phyloP scores from a whole-genome alignment of 1,139 yeast species.

The Yarrowia galli region DNA sequence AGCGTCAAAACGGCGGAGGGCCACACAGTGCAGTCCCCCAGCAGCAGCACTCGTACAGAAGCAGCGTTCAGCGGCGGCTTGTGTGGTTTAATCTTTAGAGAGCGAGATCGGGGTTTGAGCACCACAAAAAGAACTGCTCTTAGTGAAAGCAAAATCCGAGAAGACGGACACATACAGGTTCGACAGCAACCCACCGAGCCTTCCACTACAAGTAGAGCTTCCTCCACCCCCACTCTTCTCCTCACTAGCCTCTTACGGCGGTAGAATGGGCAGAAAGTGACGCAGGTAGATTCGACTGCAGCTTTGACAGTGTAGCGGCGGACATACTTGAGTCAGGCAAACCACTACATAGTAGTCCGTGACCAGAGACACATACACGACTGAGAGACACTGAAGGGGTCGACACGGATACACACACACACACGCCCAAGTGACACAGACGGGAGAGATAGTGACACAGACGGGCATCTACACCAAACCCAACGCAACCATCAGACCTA shows the following conservation, averaged over 20 bases:
- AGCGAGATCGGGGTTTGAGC: neutral
- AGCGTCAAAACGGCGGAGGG: neutral
- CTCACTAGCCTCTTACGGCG: neutral
- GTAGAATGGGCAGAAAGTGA: conserved; percentile 16
- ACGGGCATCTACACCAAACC: neutral
- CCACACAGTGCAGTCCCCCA: neutral
- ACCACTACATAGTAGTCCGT: too few relatives aligned
- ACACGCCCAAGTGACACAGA: too few relatives aligned
- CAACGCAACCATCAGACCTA: neutral
- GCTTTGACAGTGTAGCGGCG: too few relatives aligned
- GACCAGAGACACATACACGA: too few relatives aligned
- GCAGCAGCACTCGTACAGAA: too few relatives aligned
- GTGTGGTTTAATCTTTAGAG: neutral
- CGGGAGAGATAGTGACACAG: neutral
- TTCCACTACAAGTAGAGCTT: too few relatives aligned
- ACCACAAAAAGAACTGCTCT: too few relatives aligned
- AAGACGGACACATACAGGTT: too few relatives aligned
- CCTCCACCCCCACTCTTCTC: neutral
- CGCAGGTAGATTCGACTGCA: conserved; percentile 26
- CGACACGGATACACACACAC: too few relatives aligned
- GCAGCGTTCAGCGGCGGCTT: neutral
- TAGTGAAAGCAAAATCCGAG: too few relatives aligned
- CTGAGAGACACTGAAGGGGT: neutral
- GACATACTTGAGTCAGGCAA: too few relatives aligned
- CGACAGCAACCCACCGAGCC: too few relatives aligned